These are phyloP conservation scores for Daedaleopsis sinensis DNA, from an alignment of 768 basidiomycete genomes.

Conservation along the genomic window DNA sequence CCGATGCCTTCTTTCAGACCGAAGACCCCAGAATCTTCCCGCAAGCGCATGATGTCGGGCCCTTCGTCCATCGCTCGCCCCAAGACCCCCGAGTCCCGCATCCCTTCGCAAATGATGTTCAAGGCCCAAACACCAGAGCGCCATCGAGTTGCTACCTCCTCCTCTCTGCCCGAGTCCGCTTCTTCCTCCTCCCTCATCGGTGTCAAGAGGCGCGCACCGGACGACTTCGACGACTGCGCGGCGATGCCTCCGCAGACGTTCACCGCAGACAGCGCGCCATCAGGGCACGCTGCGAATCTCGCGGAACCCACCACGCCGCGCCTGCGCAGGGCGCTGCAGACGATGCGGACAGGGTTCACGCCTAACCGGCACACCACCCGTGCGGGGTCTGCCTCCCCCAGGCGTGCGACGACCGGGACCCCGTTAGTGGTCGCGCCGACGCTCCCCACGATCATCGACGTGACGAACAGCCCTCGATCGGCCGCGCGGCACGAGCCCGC, in stretches of 20 bases:
- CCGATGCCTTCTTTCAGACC: slow-evolving; percentile 22
- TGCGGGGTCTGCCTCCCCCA: slow-evolving; percentile 51
- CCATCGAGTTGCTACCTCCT: slow-evolving; percentile 12
- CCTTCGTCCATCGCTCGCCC: slow-evolving; percentile 25
- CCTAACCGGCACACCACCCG: slow-evolving; percentile 61
- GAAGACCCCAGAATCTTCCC: slow-evolving; percentile 35
- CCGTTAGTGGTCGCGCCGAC: slow-evolving; percentile 31
- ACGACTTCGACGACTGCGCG: slow-evolving; percentile 68
- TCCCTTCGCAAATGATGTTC: slow-evolving; percentile 39
- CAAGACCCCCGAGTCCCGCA: slow-evolving; percentile 28
- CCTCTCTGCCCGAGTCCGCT: slow-evolving; percentile 8
- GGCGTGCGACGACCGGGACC: slow-evolving; percentile 41
- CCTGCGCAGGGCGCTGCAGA: slow-evolving; percentile 58
- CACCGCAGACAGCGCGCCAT: slow-evolving; percentile 50
- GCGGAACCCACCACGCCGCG: slow-evolving; percentile 55
- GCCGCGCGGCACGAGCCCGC: slow-evolving; percentile 9
- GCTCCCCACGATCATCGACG: slow-evolving; percentile 47
- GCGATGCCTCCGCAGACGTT: slow-evolving; percentile 65
- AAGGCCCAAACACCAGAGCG: slow-evolving; percentile 55
- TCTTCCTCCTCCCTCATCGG: slow-evolving; percentile 45
- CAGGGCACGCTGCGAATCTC: slow-evolving; percentile 23
- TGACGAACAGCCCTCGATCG: slow-evolving; percentile 64
- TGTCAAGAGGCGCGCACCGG: slow-evolving; percentile 76
- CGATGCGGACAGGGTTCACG: slow-evolving; percentile 70
- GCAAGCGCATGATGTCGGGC: slow-evolving; percentile 20